Conservation (phyloP, 2,329 filamentous ascomycete species). For the Colletotrichum sublineola region DNA sequence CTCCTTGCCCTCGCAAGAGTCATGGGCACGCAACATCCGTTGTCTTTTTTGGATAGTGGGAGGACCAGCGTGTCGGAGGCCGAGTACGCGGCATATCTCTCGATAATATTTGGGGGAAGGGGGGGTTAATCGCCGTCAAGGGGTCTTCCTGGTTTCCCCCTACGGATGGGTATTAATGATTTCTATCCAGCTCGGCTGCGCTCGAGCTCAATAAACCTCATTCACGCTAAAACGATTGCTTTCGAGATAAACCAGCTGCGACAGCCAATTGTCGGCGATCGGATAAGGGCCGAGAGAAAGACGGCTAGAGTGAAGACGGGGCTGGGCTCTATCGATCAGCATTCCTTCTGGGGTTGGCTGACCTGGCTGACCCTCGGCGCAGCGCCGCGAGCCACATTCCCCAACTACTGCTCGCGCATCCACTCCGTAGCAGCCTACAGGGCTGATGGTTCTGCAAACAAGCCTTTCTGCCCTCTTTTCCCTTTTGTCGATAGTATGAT, state of each 20-base stretch:
- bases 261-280: neutral
- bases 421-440: slow-evolving; percentile 12
- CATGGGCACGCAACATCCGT: neutral
- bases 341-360: slow-evolving; percentile 12
- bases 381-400: slow-evolving; percentile 8
- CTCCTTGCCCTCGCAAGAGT: neutral
- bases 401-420: neutral
- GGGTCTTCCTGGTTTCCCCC: neutral
- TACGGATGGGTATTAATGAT: neutral
- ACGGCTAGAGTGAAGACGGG: neutral
- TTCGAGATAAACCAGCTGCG: neutral
- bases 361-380: neutral
- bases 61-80: neutral
- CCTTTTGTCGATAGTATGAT: neutral
- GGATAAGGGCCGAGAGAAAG: neutral
- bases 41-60: neutral
- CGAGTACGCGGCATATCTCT: neutral
- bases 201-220: neutral
- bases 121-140: neutral
- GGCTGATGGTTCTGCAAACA: slow-evolving; percentile 19
- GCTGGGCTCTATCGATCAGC: slow-evolving; percentile 2
- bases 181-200: neutral
- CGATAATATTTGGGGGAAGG: neutral
- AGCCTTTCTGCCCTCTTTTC: neutral
- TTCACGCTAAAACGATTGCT: neutral